Evolutionary conservation across 1,284 basidiomycete genomes (phyloP).

Genomic region (Trametes sp.): DNA sequence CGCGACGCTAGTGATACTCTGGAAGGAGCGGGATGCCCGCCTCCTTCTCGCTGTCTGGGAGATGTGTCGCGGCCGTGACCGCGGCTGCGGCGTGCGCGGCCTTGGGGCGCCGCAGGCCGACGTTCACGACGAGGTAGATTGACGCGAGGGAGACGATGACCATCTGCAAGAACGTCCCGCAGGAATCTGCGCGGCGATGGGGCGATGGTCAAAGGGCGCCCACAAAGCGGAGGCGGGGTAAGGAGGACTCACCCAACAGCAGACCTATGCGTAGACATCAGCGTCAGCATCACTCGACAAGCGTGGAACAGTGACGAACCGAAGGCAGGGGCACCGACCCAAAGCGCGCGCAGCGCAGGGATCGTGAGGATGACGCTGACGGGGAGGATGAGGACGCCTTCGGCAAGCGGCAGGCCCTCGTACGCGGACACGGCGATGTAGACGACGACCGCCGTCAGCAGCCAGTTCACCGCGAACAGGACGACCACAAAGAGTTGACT

Average conservation of each 20-base stretch:
- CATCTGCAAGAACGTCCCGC: constrained; percentile 30
- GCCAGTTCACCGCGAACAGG: constrained; percentile 31
- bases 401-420: constrained; percentile 25
- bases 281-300: neutral
- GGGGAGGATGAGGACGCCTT: constrained; percentile 31
- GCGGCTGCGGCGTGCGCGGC: constrained; percentile 1
- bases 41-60: constrained; percentile 5
- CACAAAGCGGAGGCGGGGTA: neutral
- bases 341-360: constrained; percentile 30
- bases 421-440: constrained; percentile 31
- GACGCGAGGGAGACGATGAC: constrained; percentile 31
- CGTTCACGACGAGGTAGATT: constrained; percentile 28
- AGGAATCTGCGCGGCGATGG: constrained; percentile 19
- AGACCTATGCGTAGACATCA: constrained; percentile 17
- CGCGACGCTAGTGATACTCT: neutral
- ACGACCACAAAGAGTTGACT: constrained; percentile 31
- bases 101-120: constrained; percentile 22
- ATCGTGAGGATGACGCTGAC: constrained; percentile 33
- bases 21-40: constrained; percentile 5
- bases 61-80: neutral
- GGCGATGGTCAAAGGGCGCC: neutral
- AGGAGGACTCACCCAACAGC: constrained; percentile 24
- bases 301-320: constrained; percentile 19
- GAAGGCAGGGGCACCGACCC: constrained; percentile 31
- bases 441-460: constrained; percentile 27